Evolutionary conservation across 2,329 filamentous ascomycete species (phyloP).

Genomic region (Penicillium palitans): DNA sequence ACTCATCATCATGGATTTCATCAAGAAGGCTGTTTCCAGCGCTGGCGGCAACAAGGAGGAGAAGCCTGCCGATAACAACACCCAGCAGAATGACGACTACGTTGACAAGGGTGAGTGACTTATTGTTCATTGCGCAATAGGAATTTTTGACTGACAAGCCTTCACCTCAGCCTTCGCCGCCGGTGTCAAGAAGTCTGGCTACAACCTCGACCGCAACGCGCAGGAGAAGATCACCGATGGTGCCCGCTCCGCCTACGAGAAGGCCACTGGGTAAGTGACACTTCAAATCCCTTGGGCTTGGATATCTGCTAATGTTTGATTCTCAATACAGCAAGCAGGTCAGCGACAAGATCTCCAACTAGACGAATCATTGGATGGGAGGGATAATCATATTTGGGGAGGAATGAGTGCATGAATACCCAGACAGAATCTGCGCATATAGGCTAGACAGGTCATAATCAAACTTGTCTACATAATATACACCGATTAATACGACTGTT

Average conservation of each 20-base stretch:
- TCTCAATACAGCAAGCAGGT: not conserved
- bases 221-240: slow-evolving; percentile 11
- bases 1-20: slow-evolving; percentile 4
- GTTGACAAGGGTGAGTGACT: slow-evolving; percentile 3
- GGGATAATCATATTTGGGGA: not conserved
- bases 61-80: not conserved
- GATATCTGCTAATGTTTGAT: not conserved
- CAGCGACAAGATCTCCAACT: slow-evolving; percentile 7
- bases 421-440: not conserved
- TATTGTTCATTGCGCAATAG: too few species aligned
- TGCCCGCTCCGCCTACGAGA: slow-evolving; percentile 5
- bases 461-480: not conserved
- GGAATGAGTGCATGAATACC: slow-evolving; percentile 3
- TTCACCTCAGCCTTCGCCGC: not conserved
- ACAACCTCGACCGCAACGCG: not conserved
- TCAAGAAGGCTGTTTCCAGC: slow-evolving; percentile 5
- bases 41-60: not conserved
- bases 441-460: not conserved
- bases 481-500: not conserved
- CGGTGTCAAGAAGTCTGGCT: slow-evolving; percentile 5
- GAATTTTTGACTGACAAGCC: not conserved
- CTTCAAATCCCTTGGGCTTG: not conserved
- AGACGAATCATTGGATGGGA: not conserved
- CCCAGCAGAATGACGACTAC: slow-evolving; percentile 8
- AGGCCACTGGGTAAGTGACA: slow-evolving; percentile 4